phyloP scores from a whole-genome alignment of 345 rosid genomes.

The Melaleuca quinquenervia region DNA sequence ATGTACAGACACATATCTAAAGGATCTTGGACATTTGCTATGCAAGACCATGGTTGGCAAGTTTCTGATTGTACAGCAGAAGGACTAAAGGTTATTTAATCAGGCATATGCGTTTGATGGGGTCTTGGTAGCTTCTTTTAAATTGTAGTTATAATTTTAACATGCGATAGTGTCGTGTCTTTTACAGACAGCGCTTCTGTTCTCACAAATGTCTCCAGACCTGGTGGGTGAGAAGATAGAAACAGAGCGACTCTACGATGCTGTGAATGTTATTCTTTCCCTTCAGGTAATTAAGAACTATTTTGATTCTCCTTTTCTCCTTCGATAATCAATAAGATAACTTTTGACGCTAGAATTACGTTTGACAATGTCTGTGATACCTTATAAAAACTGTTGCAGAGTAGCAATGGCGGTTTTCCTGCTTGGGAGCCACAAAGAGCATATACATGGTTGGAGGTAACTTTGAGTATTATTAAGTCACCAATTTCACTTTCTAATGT shows the following conservation, averaged over 20 bases:
- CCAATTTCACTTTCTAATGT: neutral
- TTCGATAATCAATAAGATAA: neutral
- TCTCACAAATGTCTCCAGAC: conserved; percentile 26
- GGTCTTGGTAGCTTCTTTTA: neutral
- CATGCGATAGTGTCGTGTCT: neutral
- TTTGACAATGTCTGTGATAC: neutral
- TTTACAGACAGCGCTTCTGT: conserved; percentile 21
- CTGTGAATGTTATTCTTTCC: conserved; percentile 37
- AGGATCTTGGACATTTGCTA: conserved; percentile 59
- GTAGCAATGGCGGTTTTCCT: conserved; percentile 38
- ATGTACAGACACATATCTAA: conserved; percentile 61
- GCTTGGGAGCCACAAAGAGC: conserved; percentile 49
- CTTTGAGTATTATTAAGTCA: neutral
- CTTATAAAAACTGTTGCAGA: conserved; percentile 6
- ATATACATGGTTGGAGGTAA: conserved; percentile 38
- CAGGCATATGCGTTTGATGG: neutral
- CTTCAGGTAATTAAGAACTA: conserved; percentile 17
- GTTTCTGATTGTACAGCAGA: conserved; percentile 66
- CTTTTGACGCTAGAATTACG: neutral
- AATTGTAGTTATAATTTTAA: neutral
- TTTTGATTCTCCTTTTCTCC: neutral
- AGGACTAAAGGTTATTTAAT: conserved; percentile 40
- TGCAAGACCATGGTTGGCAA: conserved; percentile 68
- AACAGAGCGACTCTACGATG: conserved; percentile 17
- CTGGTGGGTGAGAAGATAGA: conserved; percentile 30